These are phyloP conservation scores for Pestalotiopsis sp. DNA, from an alignment of 2,329 filamentous ascomycete genomes.

Conservation along the genomic window DNA sequence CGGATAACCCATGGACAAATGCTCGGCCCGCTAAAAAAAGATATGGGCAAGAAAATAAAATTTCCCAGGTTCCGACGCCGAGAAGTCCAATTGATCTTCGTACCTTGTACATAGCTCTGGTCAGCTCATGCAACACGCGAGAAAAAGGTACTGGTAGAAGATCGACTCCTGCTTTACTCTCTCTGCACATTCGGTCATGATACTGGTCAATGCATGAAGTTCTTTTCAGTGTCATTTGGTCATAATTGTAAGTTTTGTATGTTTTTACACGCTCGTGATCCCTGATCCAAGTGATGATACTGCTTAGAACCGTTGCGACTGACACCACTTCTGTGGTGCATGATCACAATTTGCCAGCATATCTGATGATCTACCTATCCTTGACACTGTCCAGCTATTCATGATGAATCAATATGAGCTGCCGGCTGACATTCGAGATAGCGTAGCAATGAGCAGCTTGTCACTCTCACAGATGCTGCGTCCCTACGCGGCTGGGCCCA, in stretches of 20 bases:
- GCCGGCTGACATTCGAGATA: slow-evolving; percentile 24
- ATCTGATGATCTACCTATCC: slow-evolving; percentile 38
- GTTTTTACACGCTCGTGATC: not conserved
- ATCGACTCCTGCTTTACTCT: not conserved
- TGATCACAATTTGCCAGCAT: slow-evolving; percentile 56
- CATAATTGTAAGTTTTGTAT: not conserved
- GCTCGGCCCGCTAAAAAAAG: not conserved
- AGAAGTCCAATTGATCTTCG: not conserved
- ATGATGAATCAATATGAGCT: slow-evolving; percentile 7
- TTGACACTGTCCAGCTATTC: slow-evolving; percentile 8
- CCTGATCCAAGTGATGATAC: slow-evolving; percentile 46
- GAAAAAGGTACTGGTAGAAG: not conserved
- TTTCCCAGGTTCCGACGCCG: not conserved
- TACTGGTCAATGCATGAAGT: not conserved
- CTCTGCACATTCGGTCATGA: not conserved
- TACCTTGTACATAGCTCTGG: slow-evolving; percentile 17
- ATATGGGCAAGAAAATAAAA: slow-evolving; percentile 3
- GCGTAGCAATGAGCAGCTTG: slow-evolving; percentile 44
- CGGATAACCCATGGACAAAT: not conserved
- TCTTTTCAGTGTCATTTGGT: not conserved
- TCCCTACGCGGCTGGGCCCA: slow-evolving; percentile 52
- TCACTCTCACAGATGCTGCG: slow-evolving; percentile 54
- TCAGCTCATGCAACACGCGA: not conserved
- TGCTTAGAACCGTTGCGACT: slow-evolving; percentile 62
- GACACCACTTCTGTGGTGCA: slow-evolving; percentile 48